Percentiles rank a stretch among this genome's conserved stretches.
Evolutionary conservation across 371 early-diverging fungal genomes (phyloP).

Genomic region (Haplosporangium sp.): DNA sequence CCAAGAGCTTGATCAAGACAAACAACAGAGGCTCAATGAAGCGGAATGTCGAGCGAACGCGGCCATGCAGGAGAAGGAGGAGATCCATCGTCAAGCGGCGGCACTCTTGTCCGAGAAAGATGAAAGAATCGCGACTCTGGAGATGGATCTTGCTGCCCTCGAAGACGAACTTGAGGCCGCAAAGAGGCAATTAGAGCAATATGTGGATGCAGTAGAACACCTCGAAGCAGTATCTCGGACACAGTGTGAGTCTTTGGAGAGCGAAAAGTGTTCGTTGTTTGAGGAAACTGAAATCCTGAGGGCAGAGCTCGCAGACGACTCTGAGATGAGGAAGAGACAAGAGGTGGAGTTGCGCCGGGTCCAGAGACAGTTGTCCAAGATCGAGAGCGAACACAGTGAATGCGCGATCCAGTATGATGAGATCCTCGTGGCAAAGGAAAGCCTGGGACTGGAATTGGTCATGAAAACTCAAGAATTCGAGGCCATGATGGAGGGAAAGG

Average conservation of each 20-base stretch:
- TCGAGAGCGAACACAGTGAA: no score
- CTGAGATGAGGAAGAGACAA: background rate
- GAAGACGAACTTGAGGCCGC: slow-evolving; percentile 18
- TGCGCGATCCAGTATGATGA: no score
- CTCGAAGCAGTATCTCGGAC: slow-evolving; percentile 10
- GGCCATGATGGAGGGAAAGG: slow-evolving; percentile 1
- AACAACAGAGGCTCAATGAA: slow-evolving; percentile 2
- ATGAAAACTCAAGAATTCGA: no score
- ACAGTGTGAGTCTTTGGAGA: background rate
- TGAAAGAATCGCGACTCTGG: slow-evolving; percentile 8
- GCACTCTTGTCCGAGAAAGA: slow-evolving; percentile 17
- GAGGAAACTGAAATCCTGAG: slow-evolving; percentile 19
- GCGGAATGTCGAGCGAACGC: slow-evolving; percentile 3
- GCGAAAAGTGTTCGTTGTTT: slow-evolving; percentile 10
- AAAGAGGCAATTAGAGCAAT: slow-evolving; percentile 8
- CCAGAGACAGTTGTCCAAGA: background rate
- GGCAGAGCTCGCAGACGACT: background rate
- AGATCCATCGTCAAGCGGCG: background rate
- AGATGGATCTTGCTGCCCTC: slow-evolving; percentile 13
- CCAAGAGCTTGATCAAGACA: slow-evolving; percentile 1
- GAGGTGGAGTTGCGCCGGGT: background rate
- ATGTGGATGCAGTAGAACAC: slow-evolving; percentile 7
- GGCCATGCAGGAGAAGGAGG: slow-evolving; percentile 8
- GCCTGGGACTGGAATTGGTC: no score
- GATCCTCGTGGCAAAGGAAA: no score